Percentiles rank a stretch among this genome's conserved stretches.
phyloP scores from a whole-genome alignment of 2,329 filamentous ascomycete genomes.

The Boeremia lycopersici region DNA sequence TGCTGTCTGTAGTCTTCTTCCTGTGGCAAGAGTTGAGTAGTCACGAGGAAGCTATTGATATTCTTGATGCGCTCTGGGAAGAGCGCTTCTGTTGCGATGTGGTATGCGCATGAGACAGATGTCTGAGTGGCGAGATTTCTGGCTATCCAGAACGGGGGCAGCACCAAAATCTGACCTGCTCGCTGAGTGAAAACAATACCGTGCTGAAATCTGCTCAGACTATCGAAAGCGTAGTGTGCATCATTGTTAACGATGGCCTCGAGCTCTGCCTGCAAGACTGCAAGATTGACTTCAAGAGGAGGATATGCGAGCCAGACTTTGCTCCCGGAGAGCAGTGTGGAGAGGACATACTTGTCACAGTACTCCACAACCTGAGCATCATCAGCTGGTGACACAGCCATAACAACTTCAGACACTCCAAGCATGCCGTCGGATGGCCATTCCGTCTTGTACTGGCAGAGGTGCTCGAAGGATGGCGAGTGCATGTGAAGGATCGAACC shows the following conservation, averaged over 20 bases:
- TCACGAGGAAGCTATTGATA: neutral
- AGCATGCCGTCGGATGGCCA: constrained; percentile 14
- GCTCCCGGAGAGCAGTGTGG: constrained; percentile 15
- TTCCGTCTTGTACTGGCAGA: neutral
- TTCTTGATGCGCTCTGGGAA: constrained; percentile 10
- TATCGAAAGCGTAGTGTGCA: neutral
- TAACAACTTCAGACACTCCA: constrained; percentile 1
- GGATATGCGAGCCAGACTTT: constrained; percentile 20
- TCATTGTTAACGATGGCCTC: neutral
- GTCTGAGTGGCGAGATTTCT: constrained; percentile 7
- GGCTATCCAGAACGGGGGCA: constrained; percentile 20
- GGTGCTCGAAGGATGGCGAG: constrained; percentile 14
- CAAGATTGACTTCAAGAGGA: constrained; percentile 4
- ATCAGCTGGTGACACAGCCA: constrained; percentile 10
- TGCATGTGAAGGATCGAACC: constrained; percentile 17
- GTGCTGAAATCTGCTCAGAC: constrained; percentile 1
- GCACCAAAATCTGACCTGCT: constrained; percentile 8
- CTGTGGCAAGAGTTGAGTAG: neutral
- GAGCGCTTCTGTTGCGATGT: constrained; percentile 5
- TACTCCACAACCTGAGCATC: constrained; percentile 18
- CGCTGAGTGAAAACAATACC: constrained; percentile 23
- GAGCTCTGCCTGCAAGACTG: neutral
- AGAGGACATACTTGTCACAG: constrained; percentile 10
- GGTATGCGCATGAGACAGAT: constrained; percentile 12
- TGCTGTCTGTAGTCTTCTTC: neutral